Evolutionary conservation across 768 basidiomycete genomes (phyloP).

Genomic region (Lactarius quietus): DNA sequence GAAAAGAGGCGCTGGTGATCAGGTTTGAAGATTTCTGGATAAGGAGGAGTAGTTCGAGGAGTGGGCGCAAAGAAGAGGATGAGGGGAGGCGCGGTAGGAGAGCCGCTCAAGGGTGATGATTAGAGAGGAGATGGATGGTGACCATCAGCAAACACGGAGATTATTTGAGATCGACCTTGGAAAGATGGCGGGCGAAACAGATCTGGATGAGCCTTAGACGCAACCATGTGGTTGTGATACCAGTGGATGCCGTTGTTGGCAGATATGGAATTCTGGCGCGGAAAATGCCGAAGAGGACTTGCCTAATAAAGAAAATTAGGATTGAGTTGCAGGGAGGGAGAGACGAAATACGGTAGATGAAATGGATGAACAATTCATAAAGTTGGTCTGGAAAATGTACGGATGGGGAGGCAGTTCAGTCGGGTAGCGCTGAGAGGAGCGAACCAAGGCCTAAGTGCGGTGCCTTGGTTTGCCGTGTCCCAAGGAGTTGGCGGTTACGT

Average conservation of each 20-base stretch:
- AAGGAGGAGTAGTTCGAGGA: background rate
- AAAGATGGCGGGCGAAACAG: constrained; percentile 15
- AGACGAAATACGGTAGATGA: constrained; percentile 1
- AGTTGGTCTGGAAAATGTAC: background rate
- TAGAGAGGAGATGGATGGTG: background rate
- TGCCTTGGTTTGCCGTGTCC: constrained; percentile 14
- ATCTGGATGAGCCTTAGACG: constrained; percentile 17
- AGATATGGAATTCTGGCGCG: constrained; percentile 14
- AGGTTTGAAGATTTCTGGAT: constrained; percentile 1
- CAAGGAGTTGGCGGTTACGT: constrained; percentile 22
- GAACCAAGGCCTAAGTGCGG: constrained; percentile 10
- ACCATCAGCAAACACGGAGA: constrained; percentile 22
- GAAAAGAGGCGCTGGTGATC: constrained; percentile 9
- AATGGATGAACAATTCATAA: background rate
- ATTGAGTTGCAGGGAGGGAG: constrained; percentile 9
- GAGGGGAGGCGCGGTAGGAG: background rate
- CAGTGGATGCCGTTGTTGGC: constrained; percentile 16
- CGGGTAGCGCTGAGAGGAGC: constrained; percentile 15
- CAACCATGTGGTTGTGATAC: constrained; percentile 25
- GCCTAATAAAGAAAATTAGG: constrained; percentile 11
- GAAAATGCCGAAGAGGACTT: constrained; percentile 18
- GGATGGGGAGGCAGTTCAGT: constrained; percentile 6
- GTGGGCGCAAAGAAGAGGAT: constrained; percentile 2
- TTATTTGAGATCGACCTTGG: constrained; percentile 11
- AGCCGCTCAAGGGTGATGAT: constrained; percentile 5